Evolutionary conservation across 2,329 filamentous ascomycete genomes (phyloP), one percentile per base, ranked within the genome.

Genomic region (Sclerotinia subarctica): DNA sequence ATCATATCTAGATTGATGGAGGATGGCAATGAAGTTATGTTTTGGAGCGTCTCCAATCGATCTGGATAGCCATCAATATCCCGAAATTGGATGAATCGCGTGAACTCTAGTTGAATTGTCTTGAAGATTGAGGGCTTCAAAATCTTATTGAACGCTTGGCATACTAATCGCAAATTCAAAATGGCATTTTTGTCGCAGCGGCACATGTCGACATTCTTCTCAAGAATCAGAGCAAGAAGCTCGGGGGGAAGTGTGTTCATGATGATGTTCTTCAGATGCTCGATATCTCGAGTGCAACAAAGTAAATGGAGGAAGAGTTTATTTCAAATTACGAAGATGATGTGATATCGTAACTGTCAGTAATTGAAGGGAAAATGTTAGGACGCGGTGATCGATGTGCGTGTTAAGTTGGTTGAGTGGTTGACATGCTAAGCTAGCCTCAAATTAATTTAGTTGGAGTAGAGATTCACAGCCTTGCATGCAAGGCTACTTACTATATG

Each of bases 1-100:
- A 83, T 84, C 74, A 85, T 76, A 72, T 86, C 83, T 59, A 85
- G 78, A 68, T 82, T 83, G 5, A 86, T 72, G 42, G 82, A 80
- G 71, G 81, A 81, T 78, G 82, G 83, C n/a, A 82, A 77, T 42
- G 79, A 78, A 2, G 81, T 83, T 62, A 84, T 78, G 2, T 79
- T 80, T 70, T 80, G 78, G n/a, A 85, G 74, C 8, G 79, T 80
- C 72, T 79, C 77, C n/a, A 79, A 69, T 63, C 78, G 75, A 47
- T 51, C 35, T 5, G 24, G 32, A 46, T 67, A 21, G 29, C 52
- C 44, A 29, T 63, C 57, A 13, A 68, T 49, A 6, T 64, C 10
- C 13, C 42, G 47, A 5, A 63, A 56, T 10, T 42, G 49, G 6
- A 21, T 80, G 68, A 86, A 79, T 38, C 82, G 80, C 17, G 81